Conservation (phyloP, 2,329 filamentous ascomycete genomes). For the Diaporthe australafricana region DNA sequence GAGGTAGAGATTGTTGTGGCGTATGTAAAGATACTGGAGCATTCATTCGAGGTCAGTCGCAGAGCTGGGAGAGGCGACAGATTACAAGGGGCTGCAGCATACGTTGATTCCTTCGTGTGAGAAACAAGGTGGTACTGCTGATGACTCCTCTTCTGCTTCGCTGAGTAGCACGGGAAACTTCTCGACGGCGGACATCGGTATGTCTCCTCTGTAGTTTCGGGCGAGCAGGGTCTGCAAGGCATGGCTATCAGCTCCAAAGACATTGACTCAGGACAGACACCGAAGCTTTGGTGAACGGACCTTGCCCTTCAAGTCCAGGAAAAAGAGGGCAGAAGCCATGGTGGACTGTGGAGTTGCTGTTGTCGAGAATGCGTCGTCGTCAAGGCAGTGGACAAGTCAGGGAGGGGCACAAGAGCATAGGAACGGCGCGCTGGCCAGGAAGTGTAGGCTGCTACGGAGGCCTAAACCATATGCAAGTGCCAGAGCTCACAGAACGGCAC, state of each 20-base stretch:
- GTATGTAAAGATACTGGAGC: conserved; percentile 93
- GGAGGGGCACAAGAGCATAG: conserved; percentile 40
- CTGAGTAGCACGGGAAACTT: conserved; percentile 96
- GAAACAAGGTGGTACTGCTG: conserved; percentile 96
- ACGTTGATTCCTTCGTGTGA: conserved; percentile 99
- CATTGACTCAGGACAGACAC: not conserved
- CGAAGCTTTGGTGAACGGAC: conserved; percentile 58
- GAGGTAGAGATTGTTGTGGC: conserved; percentile 98
- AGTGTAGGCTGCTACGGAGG: conserved; percentile 10
- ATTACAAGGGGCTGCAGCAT: conserved; percentile 38
- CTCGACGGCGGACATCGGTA: conserved; percentile 99
- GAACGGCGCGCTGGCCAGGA: conserved; percentile 40
- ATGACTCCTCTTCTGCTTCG: conserved; percentile 99
- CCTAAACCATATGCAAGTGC: conserved; percentile 33
- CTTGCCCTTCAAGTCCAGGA: conserved; percentile 99
- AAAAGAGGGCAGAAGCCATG: conserved; percentile 98
- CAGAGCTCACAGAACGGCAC: not conserved
- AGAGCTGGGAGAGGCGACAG: conserved; percentile 20
- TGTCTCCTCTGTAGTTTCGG: conserved; percentile 97
- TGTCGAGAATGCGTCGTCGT: conserved; percentile 38
- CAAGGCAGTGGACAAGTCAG: conserved; percentile 34
- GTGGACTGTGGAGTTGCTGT: conserved; percentile 9
- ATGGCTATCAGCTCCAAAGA: conserved; percentile 33
- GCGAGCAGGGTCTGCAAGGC: conserved; percentile 86
- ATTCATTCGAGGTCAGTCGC: conserved; percentile 9